phyloP scores from a whole-genome alignment of 352 stramenopile species.

The Phytophthora uliginosa region DNA sequence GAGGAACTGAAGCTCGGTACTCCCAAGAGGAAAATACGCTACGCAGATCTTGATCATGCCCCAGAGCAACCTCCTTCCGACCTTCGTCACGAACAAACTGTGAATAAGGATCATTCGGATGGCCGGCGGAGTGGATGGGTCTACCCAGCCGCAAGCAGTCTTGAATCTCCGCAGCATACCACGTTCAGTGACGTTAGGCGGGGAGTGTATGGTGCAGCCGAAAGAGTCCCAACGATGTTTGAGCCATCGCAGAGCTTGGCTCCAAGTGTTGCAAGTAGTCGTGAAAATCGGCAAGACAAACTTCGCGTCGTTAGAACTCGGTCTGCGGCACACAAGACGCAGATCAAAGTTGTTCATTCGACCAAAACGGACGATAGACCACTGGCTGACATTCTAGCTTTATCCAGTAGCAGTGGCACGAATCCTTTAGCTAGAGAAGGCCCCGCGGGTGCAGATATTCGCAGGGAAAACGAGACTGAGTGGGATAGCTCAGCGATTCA shows the following conservation, averaged over 20 bases:
- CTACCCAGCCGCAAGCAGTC: not conserved
- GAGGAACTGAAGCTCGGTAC: not conserved
- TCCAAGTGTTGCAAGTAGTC: not conserved
- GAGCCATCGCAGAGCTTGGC: slow-evolving; percentile 17
- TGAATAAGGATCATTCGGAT: not conserved
- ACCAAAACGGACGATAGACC: slow-evolving; percentile 22
- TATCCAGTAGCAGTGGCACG: not conserved
- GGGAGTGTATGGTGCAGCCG: not conserved
- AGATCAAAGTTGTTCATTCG: slow-evolving; percentile 20
- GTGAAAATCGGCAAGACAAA: not conserved
- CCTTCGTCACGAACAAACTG: not conserved
- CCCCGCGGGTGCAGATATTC: not conserved
- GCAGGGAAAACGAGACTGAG: not conserved
- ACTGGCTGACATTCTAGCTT: slow-evolving; percentile 33
- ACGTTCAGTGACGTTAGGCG: not conserved
- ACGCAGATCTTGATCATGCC: not conserved
- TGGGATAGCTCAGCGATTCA: slow-evolving; percentile 20
- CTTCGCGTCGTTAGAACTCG: slow-evolving; percentile 5
- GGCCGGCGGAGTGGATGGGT: not conserved
- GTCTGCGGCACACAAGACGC: slow-evolving; percentile 3
- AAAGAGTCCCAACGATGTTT: slow-evolving; percentile 1
- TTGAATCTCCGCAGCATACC: not conserved
- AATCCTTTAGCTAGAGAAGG: not conserved
- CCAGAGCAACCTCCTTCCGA: not conserved
- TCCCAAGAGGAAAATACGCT: not conserved